Conservation (phyloP, 306 rosid genomes). For the Quercus ilex region DNA sequence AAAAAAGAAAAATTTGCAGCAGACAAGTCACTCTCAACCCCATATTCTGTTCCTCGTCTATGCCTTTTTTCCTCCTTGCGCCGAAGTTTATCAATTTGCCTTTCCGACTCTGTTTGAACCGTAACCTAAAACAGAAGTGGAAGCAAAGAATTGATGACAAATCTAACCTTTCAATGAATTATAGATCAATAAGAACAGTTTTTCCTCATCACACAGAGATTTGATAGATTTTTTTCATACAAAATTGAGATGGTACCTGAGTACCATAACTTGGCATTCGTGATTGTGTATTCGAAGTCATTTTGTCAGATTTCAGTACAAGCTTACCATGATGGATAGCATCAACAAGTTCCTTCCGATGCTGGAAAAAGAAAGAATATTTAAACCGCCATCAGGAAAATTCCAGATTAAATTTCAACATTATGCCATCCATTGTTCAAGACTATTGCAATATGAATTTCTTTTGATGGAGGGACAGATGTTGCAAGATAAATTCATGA, state of each 20-base stretch:
- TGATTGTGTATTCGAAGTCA: constrained; percentile 63
- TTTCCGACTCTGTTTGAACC: constrained; percentile 84
- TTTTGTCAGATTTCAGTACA: constrained; percentile 68
- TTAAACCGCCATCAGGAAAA: constrained; percentile 12
- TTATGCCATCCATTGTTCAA: background rate
- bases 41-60: constrained; percentile 70
- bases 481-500: background rate
- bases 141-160: constrained; percentile 9
- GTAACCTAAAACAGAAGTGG: constrained; percentile 56
- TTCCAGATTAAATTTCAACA: constrained; percentile 7
- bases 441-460: background rate
- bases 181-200: background rate
- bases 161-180: constrained; percentile 1
- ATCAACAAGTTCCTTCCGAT: constrained; percentile 77
- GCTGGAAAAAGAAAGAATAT: constrained; percentile 41
- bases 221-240: background rate
- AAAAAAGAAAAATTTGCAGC: constrained; percentile 66
- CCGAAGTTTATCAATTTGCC: constrained; percentile 91
- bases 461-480: background rate
- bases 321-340: constrained; percentile 72
- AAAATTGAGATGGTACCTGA: constrained; percentile 51
- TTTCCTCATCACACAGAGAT: background rate
- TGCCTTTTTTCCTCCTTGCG: constrained; percentile 93
- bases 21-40: constrained; percentile 65
- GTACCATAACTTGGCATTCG: constrained; percentile 98